Conservation (phyloP, 2,329 filamentous ascomycete species). For the Cordyceps cateniannulata region DNA sequence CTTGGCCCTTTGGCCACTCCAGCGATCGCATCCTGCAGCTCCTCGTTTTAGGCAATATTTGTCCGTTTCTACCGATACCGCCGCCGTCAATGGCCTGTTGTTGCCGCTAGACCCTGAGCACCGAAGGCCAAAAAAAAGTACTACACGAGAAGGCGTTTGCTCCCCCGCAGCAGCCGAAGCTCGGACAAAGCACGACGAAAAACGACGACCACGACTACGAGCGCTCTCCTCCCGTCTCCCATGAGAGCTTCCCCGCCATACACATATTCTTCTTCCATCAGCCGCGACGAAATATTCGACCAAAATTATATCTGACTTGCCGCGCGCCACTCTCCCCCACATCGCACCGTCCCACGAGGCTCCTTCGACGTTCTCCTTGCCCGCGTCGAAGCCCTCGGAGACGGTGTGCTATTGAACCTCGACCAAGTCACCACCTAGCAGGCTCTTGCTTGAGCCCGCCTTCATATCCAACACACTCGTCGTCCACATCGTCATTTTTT, state of each 20-base stretch:
- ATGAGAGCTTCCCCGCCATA: neutral
- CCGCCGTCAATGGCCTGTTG: slow-evolving; percentile 38
- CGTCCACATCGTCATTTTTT: slow-evolving; percentile 1
- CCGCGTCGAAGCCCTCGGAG: slow-evolving; percentile 15
- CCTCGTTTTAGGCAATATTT: neutral
- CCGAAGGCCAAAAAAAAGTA: slow-evolving; percentile 30
- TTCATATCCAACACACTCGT: neutral
- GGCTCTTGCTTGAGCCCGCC: neutral
- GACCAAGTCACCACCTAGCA: neutral
- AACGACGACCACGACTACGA: neutral
- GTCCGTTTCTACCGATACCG: neutral
- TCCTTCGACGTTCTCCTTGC: slow-evolving; percentile 13
- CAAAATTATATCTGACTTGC: neutral
- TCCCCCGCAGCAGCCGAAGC: slow-evolving; percentile 11
- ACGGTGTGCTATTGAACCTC: slow-evolving; percentile 8
- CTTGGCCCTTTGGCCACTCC: slow-evolving; percentile 5
- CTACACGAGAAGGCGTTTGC: neutral
- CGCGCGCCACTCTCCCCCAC: neutral
- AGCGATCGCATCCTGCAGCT: neutral
- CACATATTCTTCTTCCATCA: neutral
- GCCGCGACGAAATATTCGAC: neutral
- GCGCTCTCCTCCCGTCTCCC: neutral
- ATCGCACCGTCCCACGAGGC: slow-evolving; percentile 14
- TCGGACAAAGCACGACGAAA: neutral
- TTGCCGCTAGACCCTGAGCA: slow-evolving; percentile 39